phyloP scores from a whole-genome alignment of 2,329 filamentous ascomycete genomes.

The Talaromyces sp. region DNA sequence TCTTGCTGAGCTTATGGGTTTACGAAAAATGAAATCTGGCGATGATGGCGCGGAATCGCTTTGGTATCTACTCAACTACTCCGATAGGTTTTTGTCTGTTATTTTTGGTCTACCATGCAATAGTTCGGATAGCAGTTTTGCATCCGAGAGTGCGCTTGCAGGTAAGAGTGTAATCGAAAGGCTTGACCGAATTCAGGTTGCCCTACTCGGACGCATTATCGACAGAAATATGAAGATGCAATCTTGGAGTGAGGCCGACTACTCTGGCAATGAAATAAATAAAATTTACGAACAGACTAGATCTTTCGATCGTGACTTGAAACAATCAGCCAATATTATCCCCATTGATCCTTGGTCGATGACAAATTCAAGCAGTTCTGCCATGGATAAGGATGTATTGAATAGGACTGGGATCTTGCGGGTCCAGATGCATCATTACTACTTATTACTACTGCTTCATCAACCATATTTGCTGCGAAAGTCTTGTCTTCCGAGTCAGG shows the following conservation, averaged over 20 bases:
- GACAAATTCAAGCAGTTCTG: conserved; percentile 5
- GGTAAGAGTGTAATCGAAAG: conserved; percentile 9
- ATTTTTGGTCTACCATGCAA: conserved; percentile 49
- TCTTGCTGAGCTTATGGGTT: conserved; percentile 48
- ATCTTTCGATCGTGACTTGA: conserved; percentile 22
- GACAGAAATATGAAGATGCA: conserved; percentile 18
- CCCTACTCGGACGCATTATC: conserved; percentile 20
- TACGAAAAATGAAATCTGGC: conserved; percentile 28
- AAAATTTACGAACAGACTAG: conserved; percentile 18
- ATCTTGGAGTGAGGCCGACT: conserved; percentile 12
- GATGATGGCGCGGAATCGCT: conserved; percentile 21
- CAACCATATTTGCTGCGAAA: conserved; percentile 22
- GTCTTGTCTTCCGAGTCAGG: no score
- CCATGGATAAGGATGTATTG: conserved; percentile 11
- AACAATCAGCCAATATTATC: conserved; percentile 19
- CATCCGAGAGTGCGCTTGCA: neutral
- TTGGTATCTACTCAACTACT: conserved; percentile 38
- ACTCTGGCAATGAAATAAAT: neutral
- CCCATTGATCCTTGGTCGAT: conserved; percentile 17
- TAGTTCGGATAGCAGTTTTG: conserved; percentile 23
- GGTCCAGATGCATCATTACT: conserved; percentile 25
- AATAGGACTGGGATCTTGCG: conserved; percentile 20
- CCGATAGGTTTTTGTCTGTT: conserved; percentile 50
- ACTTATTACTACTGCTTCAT: conserved; percentile 22
- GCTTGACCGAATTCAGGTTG: conserved; percentile 19